phyloP scores from a whole-genome alignment of 352 stramenopile species.

The Phytophthora constricta region DNA sequence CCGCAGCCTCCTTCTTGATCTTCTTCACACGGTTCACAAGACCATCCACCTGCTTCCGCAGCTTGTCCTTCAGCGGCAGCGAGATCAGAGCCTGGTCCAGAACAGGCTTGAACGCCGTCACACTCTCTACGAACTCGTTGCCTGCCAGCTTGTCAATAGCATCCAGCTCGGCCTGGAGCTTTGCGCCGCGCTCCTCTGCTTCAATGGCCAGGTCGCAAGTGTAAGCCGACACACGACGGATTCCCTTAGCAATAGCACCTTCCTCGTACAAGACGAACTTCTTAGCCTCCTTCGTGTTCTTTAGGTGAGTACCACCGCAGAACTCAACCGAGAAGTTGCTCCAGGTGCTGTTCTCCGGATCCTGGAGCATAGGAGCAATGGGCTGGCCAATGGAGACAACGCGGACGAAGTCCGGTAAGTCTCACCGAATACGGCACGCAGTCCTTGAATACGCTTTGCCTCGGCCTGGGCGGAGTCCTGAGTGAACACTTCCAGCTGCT shows the following conservation, averaged over 20 bases:
- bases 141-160: constrained; percentile 75
- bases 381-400: constrained; percentile 95
- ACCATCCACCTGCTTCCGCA: constrained; percentile 77
- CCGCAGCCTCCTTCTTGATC: constrained; percentile 80
- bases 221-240: constrained; percentile 96
- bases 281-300: constrained; percentile 95
- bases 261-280: constrained; percentile 98
- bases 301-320: constrained; percentile 98
- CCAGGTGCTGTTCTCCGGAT: constrained; percentile 91
- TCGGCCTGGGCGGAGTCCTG: constrained; percentile 94
- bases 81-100: constrained; percentile 90
- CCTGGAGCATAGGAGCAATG: constrained; percentile 75
- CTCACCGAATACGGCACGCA: constrained; percentile 99
- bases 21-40: constrained; percentile 84
- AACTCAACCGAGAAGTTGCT: constrained; percentile 97
- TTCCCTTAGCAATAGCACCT: constrained; percentile 96
- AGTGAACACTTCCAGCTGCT: constrained; percentile 92
- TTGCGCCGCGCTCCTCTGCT: constrained; percentile 84
- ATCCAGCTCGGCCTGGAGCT: constrained; percentile 82
- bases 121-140: constrained; percentile 83
- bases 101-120: constrained; percentile 92
- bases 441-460: constrained; percentile 94
- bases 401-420: constrained; percentile 98
- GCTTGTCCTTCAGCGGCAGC: constrained; percentile 90
- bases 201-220: constrained; percentile 90